phyloP scores from a whole-genome alignment of 75 land plant genomes.

The Adiantum capillusveneris region DNA sequence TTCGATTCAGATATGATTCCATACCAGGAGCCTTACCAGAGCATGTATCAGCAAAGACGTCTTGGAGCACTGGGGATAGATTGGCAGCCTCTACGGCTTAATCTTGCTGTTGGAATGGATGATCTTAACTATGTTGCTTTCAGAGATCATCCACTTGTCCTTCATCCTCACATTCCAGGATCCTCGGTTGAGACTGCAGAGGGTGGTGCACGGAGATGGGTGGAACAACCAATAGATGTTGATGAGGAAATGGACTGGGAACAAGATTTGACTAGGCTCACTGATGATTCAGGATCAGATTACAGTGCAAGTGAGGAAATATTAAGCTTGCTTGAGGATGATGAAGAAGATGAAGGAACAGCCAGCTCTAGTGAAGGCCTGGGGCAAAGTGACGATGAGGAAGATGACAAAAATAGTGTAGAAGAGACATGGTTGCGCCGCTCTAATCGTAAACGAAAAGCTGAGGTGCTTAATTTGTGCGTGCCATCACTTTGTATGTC shows the following conservation, averaged over 20 bases:
- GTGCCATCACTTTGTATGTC: no score
- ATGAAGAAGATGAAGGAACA: constrained; percentile 23
- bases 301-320: constrained; percentile 79
- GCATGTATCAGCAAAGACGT: constrained; percentile 75
- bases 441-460: constrained; percentile 54
- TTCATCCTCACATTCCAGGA: constrained; percentile 11
- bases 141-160: constrained; percentile 11
- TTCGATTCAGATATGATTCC: constrained; percentile 74
- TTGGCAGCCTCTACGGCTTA: constrained; percentile 67
- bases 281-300: constrained; percentile 84
- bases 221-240: constrained; percentile 69
- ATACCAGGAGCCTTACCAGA: constrained; percentile 91
- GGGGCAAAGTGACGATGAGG: constrained; percentile 35
- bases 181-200: constrained; percentile 18
- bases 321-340: constrained; percentile 51
- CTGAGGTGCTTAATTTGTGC: constrained; percentile 34
- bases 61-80: constrained; percentile 79
- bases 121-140: constrained; percentile 13
- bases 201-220: constrained; percentile 34
- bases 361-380: constrained; percentile 34
- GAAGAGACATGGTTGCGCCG: constrained; percentile 46
- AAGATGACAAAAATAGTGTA: constrained; percentile 17
- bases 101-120: constrained; percentile 53
- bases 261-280: constrained; percentile 62
- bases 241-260: constrained; percentile 84